phyloP scores from a whole-genome alignment of 2,329 filamentous ascomycete genomes.

The Aspergillaceae sp. region DNA sequence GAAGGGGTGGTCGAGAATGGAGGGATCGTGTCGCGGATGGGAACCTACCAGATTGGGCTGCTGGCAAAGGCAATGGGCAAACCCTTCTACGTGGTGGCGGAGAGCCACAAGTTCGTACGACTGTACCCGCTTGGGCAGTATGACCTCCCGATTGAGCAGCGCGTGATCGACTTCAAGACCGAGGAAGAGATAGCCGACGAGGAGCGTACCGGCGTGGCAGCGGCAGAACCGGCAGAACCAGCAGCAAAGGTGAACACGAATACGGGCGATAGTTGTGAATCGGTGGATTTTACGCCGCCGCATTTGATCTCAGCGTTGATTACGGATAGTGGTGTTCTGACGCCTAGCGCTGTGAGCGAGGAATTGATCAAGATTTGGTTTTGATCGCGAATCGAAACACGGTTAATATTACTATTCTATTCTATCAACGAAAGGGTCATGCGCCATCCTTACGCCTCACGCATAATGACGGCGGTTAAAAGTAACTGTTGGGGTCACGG shows the following conservation, averaged over 20 bases:
- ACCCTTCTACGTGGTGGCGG: conserved; percentile 82
- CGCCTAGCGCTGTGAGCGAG: conserved; percentile 57
- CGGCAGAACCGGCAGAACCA: conserved; percentile 13
- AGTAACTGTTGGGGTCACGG: too few species aligned
- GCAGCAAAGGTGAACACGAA: conserved; percentile 11
- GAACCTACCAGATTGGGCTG: conserved; percentile 76
- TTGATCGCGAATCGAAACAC: neutral
- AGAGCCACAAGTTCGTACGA: conserved; percentile 94
- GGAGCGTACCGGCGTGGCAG: conserved; percentile 33
- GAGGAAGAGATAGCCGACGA: conserved; percentile 41
- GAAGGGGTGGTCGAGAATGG: conserved; percentile 93
- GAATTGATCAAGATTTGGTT: conserved; percentile 58
- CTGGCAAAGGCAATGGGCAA: conserved; percentile 65
- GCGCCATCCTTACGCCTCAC: too few species aligned
- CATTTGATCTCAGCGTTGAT: conserved; percentile 56
- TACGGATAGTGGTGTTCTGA: conserved; percentile 55
- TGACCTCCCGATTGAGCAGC: conserved; percentile 71
- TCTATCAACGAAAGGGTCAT: too few species aligned
- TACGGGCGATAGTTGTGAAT: conserved; percentile 23
- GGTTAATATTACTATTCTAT: too few species aligned
- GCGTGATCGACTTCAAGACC: conserved; percentile 64
- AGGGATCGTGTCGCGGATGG: conserved; percentile 80
- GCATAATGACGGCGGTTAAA: too few species aligned
- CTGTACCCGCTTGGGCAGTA: conserved; percentile 75
- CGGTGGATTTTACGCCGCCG: conserved; percentile 48